Evolutionary conservation across 2,329 filamentous ascomycete species (phyloP).

Genomic region (Monosporascus sp.): DNA sequence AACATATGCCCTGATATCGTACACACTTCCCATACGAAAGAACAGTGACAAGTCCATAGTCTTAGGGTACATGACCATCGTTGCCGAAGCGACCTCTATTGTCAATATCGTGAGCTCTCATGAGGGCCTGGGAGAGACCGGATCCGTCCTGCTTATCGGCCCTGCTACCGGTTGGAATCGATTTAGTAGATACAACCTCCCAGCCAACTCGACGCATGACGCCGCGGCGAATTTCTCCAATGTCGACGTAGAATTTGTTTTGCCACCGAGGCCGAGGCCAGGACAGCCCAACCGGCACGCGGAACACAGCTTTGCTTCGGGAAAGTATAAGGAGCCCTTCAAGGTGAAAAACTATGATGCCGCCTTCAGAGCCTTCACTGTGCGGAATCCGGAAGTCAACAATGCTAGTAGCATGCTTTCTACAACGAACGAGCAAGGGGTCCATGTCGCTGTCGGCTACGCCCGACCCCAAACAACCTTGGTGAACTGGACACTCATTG

Average conservation of each 20-base stretch:
- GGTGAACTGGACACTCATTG: constrained; percentile 76
- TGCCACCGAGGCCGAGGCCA: constrained; percentile 44
- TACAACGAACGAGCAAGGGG: constrained; percentile 66
- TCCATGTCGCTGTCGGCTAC: constrained; percentile 72
- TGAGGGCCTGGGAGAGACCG: constrained; percentile 67
- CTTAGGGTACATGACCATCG: constrained; percentile 77
- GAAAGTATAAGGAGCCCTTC: constrained; percentile 48
- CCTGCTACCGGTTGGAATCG: constrained; percentile 62
- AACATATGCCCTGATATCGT: constrained; percentile 69
- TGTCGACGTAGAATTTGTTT: constrained; percentile 51
- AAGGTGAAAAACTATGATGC: constrained; percentile 57
- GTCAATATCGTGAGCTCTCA: constrained; percentile 55
- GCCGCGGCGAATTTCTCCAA: constrained; percentile 32
- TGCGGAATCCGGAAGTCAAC: constrained; percentile 46
- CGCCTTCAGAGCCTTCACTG: constrained; percentile 54
- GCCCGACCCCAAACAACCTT: constrained; percentile 62
- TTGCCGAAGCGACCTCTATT: constrained; percentile 64
- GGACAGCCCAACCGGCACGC: constrained; percentile 44
- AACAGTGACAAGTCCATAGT: constrained; percentile 57
- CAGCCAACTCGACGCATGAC: constrained; percentile 42
- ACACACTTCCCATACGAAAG: constrained; percentile 74
- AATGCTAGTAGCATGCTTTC: constrained; percentile 65
- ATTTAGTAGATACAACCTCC: constrained; percentile 42
- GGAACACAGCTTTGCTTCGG: constrained; percentile 35
- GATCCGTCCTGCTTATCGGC: constrained; percentile 65